Conservation (phyloP, 2,329 filamentous ascomycete genomes). For the Thelonectria blattea region DNA sequence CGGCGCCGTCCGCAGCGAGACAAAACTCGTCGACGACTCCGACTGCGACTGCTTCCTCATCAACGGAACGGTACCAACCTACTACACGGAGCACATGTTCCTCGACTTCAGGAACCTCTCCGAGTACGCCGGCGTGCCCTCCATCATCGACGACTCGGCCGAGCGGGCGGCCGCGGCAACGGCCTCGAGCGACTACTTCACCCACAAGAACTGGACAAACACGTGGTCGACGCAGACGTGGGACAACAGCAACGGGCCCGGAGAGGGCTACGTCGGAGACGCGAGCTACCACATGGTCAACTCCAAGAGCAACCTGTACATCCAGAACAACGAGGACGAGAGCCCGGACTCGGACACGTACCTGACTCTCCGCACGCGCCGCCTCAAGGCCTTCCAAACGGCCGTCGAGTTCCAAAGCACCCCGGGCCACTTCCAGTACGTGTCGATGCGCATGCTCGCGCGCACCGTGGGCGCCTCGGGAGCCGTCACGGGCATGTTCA, state of each 20-base stretch:
- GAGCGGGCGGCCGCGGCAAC: slow-evolving; percentile 39
- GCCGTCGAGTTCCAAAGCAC: slow-evolving; percentile 53
- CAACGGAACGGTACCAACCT: slow-evolving; percentile 32
- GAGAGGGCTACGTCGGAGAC: slow-evolving; percentile 17
- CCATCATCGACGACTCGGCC: slow-evolving; percentile 34
- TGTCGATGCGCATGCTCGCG: slow-evolving; percentile 54
- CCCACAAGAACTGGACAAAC: slow-evolving; percentile 38
- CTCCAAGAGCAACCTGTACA: slow-evolving; percentile 51
- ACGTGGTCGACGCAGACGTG: slow-evolving; percentile 48
- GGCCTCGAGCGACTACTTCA: slow-evolving; percentile 46
- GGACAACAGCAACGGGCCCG: slow-evolving; percentile 40
- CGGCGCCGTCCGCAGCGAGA: slow-evolving; percentile 14
- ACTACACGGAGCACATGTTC: slow-evolving; percentile 38
- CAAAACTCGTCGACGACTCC: slow-evolving; percentile 25
- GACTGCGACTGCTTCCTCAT: slow-evolving; percentile 41
- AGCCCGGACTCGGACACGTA: slow-evolving; percentile 44
- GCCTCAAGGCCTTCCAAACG: slow-evolving; percentile 50
- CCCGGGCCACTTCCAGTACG: slow-evolving; percentile 29
- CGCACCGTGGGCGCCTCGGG: slow-evolving; percentile 53
- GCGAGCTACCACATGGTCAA: slow-evolving; percentile 45
- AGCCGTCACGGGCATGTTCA: slow-evolving; percentile 59
- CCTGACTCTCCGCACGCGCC: slow-evolving; percentile 53
- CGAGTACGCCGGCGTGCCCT: slow-evolving; percentile 39
- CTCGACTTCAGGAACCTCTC: slow-evolving; percentile 40
- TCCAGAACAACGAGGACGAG: slow-evolving; percentile 48